These are phyloP conservation scores for Xylaria sp. DNA, from an alignment of 2,329 filamentous ascomycete species.

Conservation along the genomic window DNA sequence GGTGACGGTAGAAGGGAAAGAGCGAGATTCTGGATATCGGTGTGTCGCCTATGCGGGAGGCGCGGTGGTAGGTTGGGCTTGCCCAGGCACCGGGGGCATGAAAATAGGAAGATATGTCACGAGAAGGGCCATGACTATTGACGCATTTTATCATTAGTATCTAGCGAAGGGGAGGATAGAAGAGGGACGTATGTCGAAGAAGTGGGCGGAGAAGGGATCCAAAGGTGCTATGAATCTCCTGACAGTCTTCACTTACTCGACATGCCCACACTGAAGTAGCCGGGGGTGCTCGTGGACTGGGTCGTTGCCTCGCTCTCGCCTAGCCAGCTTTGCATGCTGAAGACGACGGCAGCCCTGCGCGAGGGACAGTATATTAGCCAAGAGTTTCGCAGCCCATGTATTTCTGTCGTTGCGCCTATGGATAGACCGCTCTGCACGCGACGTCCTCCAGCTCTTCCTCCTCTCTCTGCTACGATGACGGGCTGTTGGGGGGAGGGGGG, in stretches of 20 bases:
- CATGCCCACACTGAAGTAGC: slow-evolving; percentile 80
- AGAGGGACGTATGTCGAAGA: not conserved
- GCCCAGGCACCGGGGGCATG: slow-evolving; percentile 55
- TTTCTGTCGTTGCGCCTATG: not conserved
- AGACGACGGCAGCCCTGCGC: slow-evolving; percentile 72
- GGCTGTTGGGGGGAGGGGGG: not conserved
- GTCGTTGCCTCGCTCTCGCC: slow-evolving; percentile 76
- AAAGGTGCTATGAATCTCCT: not conserved
- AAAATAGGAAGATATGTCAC: slow-evolving; percentile 65
- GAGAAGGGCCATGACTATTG: slow-evolving; percentile 68
- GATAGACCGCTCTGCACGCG: too few species aligned
- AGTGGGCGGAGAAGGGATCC: not conserved
- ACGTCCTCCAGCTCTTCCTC: not conserved
- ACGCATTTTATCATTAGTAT: slow-evolving; percentile 1
- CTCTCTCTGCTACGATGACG: not conserved
- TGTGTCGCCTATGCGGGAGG: slow-evolving; percentile 47
- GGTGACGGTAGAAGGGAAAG: not conserved
- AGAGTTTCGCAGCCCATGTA: not conserved
- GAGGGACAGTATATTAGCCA: slow-evolving; percentile 14
- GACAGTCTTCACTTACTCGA: slow-evolving; percentile 61
- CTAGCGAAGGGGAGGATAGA: not conserved
- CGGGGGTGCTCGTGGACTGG: slow-evolving; percentile 75
- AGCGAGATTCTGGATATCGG: not conserved
- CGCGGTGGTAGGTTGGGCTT: slow-evolving; percentile 45
- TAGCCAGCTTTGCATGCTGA: slow-evolving; percentile 80